Evolutionary conservation across 1,139 yeast species (phyloP), one percentile per base, ranked within the genome.

Genomic region (Meyerozyma guilliermondii): DNA sequence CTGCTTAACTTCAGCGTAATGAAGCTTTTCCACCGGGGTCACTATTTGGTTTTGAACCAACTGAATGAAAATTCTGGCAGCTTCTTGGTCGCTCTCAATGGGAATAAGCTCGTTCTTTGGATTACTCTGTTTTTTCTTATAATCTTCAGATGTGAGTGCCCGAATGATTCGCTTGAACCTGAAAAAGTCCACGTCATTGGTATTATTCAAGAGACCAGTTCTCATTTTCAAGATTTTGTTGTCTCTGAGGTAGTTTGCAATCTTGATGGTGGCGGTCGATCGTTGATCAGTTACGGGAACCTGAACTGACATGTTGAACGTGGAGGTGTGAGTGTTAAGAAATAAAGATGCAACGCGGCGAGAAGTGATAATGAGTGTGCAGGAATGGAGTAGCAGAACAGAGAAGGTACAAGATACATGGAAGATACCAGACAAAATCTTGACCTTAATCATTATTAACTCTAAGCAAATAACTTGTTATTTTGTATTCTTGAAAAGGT

Each of bases 131-230:
- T 77, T 74, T 43, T 67, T 61, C 48, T 76, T 74, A 63, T 89
- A 92, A 39, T 83, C 91, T 2, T 79, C 84, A 46, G 91, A 80
- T 38, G 80, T 68, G 45, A 92, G 73, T 0, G 95, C 95, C 52
- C 98, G 73, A 13, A 80, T 67, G 38, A 88, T 84, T 55, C 98
- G 77, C 62, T 94, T 92, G 60, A 72, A 86, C 53, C 95, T 75
- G 76, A 92, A 92, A 61, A 92, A 91, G 47, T 87, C 95, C 35
- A 80, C 76, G 43, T 72, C 77, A 30, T 79, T 78, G 48, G 78
- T 77, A 42, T 84, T 84, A 55, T 82, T 81, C 43, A 87, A 68
- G 37, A 84, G 66, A 6, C 97, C 98, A 46, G 80, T 78, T 55
- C 98, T 81, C 59, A 81, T 85, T 59, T 92, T 92, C 51, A 92